Conservation (phyloP, 305 asterid species). For the Fraxinus floribunda region DNA sequence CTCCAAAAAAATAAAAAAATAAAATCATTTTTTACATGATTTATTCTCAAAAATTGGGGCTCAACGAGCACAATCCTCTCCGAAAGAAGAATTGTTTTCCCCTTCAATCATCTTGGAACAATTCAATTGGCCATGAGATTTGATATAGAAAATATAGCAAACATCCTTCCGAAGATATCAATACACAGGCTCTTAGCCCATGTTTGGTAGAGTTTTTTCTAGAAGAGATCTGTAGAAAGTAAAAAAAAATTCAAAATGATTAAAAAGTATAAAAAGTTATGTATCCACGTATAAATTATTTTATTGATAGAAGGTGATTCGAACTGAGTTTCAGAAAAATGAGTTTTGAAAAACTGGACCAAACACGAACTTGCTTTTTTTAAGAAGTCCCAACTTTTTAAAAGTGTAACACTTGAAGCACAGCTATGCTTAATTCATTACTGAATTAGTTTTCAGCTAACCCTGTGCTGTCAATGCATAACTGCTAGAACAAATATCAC, state of each 20-base stretch:
- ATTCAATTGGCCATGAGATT: neutral
- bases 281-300: neutral
- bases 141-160: neutral
- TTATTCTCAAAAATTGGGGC: neutral
- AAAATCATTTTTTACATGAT: no score
- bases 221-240: no score
- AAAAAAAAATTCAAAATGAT: neutral
- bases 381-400: neutral
- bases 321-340: no score
- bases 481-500: neutral
- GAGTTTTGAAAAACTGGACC: neutral
- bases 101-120: neutral
- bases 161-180: neutral
- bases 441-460: neutral
- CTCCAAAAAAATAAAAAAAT: neutral
- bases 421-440: neutral
- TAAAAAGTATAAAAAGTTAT: no score
- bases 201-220: neutral
- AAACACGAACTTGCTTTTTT: neutral
- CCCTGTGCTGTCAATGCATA: neutral
- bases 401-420: neutral
- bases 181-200: neutral
- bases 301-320: neutral
- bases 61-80: neutral
- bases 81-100: neutral